Percentiles rank a stretch among this genome's conserved stretches.
Conservation (phyloP, 75 land plant species). For the Cryptomeria japonica region DNA sequence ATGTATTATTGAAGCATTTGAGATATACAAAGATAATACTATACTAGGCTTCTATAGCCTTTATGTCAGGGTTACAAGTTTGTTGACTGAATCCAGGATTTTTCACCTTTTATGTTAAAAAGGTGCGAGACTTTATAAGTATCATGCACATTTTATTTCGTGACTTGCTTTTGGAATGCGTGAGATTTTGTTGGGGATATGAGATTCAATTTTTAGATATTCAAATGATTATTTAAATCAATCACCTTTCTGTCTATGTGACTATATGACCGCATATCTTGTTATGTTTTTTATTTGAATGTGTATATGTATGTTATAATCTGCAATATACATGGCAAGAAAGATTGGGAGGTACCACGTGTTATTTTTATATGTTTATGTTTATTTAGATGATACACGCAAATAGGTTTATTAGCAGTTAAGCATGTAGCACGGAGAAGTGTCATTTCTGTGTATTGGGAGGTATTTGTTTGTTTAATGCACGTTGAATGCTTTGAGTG, state of each 20-base stretch:
- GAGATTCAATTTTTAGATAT: background rate
- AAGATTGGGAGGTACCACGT: background rate
- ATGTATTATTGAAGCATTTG: background rate
- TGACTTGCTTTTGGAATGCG: background rate
- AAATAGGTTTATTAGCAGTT: background rate
- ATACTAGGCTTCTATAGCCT: background rate
- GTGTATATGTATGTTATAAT: background rate
- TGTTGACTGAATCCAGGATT: background rate
- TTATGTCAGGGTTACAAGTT: background rate
- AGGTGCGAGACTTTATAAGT: background rate
- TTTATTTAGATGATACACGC: too few relatives aligned
- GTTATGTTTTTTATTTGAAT: background rate
- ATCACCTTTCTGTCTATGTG: background rate
- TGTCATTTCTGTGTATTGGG: background rate
- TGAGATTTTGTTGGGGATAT: background rate
- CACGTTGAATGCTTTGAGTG: background rate
- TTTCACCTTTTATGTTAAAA: background rate
- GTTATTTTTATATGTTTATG: background rate
- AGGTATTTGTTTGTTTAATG: background rate
- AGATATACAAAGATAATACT: background rate
- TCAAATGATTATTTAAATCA: conserved; percentile 1
- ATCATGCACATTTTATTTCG: background rate
- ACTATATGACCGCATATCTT: background rate
- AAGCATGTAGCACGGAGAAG: background rate
- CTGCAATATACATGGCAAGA: background rate